Conservation (phyloP, 768 basidiomycete genomes). For the Xerocomellus dryophilus region DNA sequence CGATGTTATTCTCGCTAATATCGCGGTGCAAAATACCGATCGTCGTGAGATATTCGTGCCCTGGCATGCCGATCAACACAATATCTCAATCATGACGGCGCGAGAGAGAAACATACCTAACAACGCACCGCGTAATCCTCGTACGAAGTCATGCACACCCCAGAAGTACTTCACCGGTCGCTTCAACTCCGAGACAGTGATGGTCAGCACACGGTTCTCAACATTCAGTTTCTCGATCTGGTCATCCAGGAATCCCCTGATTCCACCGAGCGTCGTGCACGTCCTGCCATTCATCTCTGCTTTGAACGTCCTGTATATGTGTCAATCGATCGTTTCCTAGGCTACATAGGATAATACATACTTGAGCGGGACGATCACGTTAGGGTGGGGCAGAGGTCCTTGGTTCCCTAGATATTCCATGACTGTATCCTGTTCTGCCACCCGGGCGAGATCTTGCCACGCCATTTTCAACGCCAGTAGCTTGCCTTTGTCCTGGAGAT, state of each 20-base stretch:
- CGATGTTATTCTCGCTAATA: slow-evolving; percentile 34
- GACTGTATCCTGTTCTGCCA: background rate
- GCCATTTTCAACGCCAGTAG: background rate
- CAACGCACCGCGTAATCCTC: slow-evolving; percentile 7
- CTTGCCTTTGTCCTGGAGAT: no score
- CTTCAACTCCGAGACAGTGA: background rate
- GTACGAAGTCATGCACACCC: slow-evolving; percentile 13
- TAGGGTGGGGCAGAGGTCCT: background rate
- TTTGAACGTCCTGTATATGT: background rate
- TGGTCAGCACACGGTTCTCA: background rate
- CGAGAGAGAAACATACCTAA: background rate
- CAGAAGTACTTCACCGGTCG: slow-evolving; percentile 7
- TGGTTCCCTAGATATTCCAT: background rate
- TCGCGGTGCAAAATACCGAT: slow-evolving; percentile 32
- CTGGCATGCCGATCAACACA: background rate
- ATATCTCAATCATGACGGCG: background rate
- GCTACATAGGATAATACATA: background rate
- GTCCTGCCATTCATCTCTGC: background rate
- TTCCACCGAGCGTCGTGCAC: background rate
- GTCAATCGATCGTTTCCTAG: no score
- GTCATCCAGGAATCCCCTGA: slow-evolving; percentile 1
- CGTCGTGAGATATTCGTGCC: slow-evolving; percentile 6
- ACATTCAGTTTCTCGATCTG: background rate
- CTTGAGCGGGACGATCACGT: background rate
- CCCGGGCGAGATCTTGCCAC: slow-evolving; percentile 7